phyloP scores from a whole-genome alignment of 2,329 filamentous ascomycete species.

The Stagonosporopsis tanaceti region DNA sequence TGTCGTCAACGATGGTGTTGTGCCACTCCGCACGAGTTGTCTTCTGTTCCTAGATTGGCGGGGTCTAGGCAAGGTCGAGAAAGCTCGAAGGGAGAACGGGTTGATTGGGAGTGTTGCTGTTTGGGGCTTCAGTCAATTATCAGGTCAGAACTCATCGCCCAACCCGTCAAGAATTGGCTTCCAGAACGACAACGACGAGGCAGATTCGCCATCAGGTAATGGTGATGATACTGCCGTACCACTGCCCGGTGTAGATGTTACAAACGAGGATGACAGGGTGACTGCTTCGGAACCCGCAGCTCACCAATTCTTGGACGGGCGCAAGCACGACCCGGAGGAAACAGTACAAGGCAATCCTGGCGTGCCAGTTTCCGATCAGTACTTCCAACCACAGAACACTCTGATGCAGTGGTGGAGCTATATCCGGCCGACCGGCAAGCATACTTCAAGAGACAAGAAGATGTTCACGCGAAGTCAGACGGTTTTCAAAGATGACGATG shows the following conservation, averaged over 20 bases:
- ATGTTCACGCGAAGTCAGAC: conserved; percentile 54
- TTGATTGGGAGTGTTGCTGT: conserved; percentile 91
- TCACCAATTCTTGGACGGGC: conserved; percentile 42
- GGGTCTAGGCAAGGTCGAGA: conserved; percentile 90
- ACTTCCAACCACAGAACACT: conserved; percentile 50
- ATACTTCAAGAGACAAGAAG: conserved; percentile 73
- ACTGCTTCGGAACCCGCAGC: conserved; percentile 47
- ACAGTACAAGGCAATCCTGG: conserved; percentile 18
- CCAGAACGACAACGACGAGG: conserved; percentile 39
- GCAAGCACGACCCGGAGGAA: conserved; percentile 32
- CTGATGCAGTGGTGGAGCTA: conserved; percentile 71
- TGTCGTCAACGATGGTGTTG: conserved; percentile 96
- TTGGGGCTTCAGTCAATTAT: conserved; percentile 94
- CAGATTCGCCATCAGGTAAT: conserved; percentile 42
- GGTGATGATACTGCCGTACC: conserved; percentile 66
- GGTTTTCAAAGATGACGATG: conserved; percentile 33
- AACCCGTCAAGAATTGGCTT: conserved; percentile 58
- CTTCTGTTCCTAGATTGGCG: conserved; percentile 97
- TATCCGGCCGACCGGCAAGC: conserved; percentile 71
- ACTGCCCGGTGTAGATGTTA: conserved; percentile 71
- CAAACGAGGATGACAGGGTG: conserved; percentile 69
- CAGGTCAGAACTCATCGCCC: conserved; percentile 69
- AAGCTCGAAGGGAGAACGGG: conserved; percentile 89
- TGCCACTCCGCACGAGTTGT: conserved; percentile 92
- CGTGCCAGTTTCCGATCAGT: conserved; percentile 24